Evolutionary conservation across 2,329 filamentous ascomycete species (phyloP).

Genomic region (Penicillium sp.): DNA sequence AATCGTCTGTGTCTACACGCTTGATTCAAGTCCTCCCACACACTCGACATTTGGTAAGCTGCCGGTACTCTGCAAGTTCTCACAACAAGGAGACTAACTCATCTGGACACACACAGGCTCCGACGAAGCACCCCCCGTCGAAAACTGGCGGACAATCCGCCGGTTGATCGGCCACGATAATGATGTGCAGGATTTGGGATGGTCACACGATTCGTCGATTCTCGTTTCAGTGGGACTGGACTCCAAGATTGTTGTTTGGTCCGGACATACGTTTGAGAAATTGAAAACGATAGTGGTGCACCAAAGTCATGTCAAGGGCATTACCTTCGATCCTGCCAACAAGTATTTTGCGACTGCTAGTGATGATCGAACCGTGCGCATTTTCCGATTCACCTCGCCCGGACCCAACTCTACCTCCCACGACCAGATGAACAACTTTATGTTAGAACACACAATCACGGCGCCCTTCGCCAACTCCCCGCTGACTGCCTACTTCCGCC

Average conservation of each 20-base stretch:
- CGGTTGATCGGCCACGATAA: constrained; percentile 95
- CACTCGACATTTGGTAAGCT: constrained; percentile 70
- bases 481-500: constrained; percentile 90
- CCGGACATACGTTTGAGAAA: constrained; percentile 95
- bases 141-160: constrained; percentile 96
- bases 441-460: constrained; percentile 84
- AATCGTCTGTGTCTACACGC: constrained; percentile 93
- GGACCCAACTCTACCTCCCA: constrained; percentile 86
- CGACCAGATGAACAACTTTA: constrained; percentile 95
- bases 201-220: constrained; percentile 93
- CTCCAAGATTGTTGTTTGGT: constrained; percentile 98
- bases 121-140: constrained; percentile 84
- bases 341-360: constrained; percentile 98
- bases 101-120: constrained; percentile 48
- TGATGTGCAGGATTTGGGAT: constrained; percentile 94
- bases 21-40: constrained; percentile 74
- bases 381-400: constrained; percentile 90
- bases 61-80: constrained; percentile 2
- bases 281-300: constrained; percentile 89
- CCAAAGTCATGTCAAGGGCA: constrained; percentile 96
- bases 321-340: constrained; percentile 96
- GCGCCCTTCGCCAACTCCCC: constrained; percentile 85
- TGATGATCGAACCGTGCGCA: constrained; percentile 93
- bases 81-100: constrained; percentile 2
- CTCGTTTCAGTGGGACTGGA: constrained; percentile 93